Evolutionary conservation across 768 basidiomycete species (phyloP), one percentile per base, ranked within the genome.

Genomic region (Kwoniella sp.): DNA sequence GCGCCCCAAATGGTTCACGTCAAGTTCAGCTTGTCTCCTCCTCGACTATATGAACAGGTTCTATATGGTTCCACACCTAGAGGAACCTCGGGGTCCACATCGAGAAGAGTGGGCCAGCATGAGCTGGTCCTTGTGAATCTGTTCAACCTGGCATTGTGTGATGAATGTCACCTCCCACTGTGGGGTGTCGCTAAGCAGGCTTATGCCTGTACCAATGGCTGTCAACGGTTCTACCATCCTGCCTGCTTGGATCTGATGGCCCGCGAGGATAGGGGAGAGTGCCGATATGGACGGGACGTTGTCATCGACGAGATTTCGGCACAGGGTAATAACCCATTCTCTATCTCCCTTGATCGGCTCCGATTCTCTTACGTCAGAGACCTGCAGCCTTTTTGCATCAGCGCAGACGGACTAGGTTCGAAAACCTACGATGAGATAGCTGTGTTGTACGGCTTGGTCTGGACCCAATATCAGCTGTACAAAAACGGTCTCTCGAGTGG

Each of bases 111-210:
- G 30, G 80, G 81, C 15, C 73, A 81, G 30, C 90, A 91, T 71
- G 69, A 73, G 1, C 87, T 92, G 74, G 77, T 80, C 44, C 70
- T 80, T 9, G 84, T 86, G 63, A 91, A 88, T 69, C 77, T 90
- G 47, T 91, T 92, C 80, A 88, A 86, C 25, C 78, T 91, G 8
- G 85, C 85, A n/a, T 82, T 88, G 9, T 93, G 91, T 73, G 83
- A 85, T 64, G 73, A 83, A 3, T 93, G 91, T 75, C 82, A 79
- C 21, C 78, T 83, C 47, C 91, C 91, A 1, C 82, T 92, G 12
- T 92, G 90, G 90, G 91, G 90, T 2, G 83, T 80, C 52, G 78
- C 82, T 15, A 79, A 78, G 36, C 90, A 92, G 76, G 88, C 85
- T 2, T 70, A 88, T 22, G 85, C 84, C 54, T 93, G 91, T 73